These are phyloP conservation scores for Acacia concinna DNA, from an alignment of 331 rosid genomes.

Conservation along the genomic window DNA sequence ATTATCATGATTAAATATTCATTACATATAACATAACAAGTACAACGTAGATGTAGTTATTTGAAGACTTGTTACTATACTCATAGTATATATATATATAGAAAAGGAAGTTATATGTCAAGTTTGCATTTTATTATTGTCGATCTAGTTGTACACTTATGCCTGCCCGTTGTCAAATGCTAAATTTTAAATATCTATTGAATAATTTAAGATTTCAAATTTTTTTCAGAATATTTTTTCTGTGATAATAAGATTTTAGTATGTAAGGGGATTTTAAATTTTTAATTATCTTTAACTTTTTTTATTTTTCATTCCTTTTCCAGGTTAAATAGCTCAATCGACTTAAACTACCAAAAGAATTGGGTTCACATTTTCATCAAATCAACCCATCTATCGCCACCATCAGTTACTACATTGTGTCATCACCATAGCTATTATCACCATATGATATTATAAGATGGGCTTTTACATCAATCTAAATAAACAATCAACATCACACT, in stretches of 20 bases:
- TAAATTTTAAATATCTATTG: no score
- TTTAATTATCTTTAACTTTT: background rate
- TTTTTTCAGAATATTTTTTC: background rate
- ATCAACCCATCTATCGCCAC: background rate
- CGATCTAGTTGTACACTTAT: background rate
- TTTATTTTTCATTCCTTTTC: background rate
- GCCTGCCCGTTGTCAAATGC: background rate
- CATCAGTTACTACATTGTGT: background rate
- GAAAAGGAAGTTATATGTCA: background rate
- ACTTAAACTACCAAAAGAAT: background rate
- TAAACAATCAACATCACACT: background rate
- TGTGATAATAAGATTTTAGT: no score
- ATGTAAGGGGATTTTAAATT: no score
- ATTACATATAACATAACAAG: no score
- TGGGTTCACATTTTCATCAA: background rate
- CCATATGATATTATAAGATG: background rate
- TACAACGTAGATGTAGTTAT: no score
- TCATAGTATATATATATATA: no score
- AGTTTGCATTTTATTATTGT: background rate
- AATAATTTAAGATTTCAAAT: no score
- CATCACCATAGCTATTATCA: background rate
- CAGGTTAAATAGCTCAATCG: background rate
- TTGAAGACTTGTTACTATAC: no score
- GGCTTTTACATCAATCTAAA: background rate
- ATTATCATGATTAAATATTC: no score